Percentiles rank a stretch among this genome's conserved stretches.
These are phyloP conservation scores for Eucalyptus camaldulensis DNA, from an alignment of 345 rosid species.

Conservation along the genomic window DNA sequence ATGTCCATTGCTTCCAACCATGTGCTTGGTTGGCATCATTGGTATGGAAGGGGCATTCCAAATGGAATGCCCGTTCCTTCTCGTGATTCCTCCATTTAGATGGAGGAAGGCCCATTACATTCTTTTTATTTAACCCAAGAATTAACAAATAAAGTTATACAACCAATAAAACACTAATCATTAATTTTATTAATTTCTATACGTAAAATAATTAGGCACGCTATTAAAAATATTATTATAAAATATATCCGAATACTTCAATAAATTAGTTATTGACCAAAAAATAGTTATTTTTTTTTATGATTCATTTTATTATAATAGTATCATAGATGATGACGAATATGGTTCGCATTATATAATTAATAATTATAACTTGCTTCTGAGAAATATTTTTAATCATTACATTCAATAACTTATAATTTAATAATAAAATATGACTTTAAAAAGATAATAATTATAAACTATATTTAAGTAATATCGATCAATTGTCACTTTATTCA, in stretches of 20 bases:
- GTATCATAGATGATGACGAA: neutral
- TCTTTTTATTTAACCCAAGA: neutral
- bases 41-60: neutral
- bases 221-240: neutral
- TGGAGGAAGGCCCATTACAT: neutral
- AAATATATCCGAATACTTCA: neutral
- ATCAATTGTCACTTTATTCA: neutral
- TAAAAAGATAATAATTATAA: neutral
- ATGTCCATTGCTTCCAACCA: neutral
- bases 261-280: neutral
- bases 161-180: neutral
- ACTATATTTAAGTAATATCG: neutral
- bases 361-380: neutral
- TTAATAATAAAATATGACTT: neutral
- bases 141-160: neutral
- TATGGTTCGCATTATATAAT: neutral
- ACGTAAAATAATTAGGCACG: neutral
- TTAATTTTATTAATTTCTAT: neutral
- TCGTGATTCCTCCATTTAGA: neutral
- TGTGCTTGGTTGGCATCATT: neutral
- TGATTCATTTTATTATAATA: neutral
- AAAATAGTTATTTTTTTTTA: neutral
- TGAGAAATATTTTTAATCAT: neutral
- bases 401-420: neutral
- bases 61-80: neutral